These are phyloP conservation scores for Glycine tomentella DNA, from an alignment of 306 rosid genomes.

Conservation along the genomic window DNA sequence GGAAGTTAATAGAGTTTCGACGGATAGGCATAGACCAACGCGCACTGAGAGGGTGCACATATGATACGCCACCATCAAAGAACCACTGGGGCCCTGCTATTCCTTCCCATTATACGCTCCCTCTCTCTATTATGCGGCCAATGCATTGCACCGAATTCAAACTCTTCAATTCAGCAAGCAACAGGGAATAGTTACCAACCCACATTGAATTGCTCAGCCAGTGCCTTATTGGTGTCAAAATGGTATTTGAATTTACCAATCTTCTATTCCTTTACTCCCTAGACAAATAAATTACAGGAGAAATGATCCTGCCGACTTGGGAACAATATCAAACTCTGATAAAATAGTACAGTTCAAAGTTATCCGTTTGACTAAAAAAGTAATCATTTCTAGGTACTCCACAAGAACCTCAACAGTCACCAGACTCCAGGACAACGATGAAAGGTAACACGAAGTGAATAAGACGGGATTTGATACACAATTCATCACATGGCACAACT, in stretches of 20 bases:
- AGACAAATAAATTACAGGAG: neutral
- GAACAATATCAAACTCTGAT: constrained; percentile 9
- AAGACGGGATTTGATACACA: constrained; percentile 38
- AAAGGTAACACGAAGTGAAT: constrained; percentile 17
- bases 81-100: constrained; percentile 25
- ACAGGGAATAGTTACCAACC: constrained; percentile 29
- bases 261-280: constrained; percentile 13
- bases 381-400: neutral
- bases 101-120: constrained; percentile 27
- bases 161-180: neutral
- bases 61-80: constrained; percentile 23
- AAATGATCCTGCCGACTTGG: neutral
- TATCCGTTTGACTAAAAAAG: neutral
- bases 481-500: constrained; percentile 29
- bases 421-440: constrained; percentile 12
- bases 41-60: neutral
- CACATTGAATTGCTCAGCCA: neutral
- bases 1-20: constrained; percentile 1
- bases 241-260: neutral
- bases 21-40: constrained; percentile 1
- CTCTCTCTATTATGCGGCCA: neutral
- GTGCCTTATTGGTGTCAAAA: constrained; percentile 2
- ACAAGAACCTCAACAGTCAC: neutral
- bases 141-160: constrained; percentile 37
- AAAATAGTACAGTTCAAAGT: neutral